Evolutionary conservation across 2,329 filamentous ascomycete genomes (phyloP), one percentile per base, ranked within the genome.

Genomic region (Decorospora gaudefroyi): DNA sequence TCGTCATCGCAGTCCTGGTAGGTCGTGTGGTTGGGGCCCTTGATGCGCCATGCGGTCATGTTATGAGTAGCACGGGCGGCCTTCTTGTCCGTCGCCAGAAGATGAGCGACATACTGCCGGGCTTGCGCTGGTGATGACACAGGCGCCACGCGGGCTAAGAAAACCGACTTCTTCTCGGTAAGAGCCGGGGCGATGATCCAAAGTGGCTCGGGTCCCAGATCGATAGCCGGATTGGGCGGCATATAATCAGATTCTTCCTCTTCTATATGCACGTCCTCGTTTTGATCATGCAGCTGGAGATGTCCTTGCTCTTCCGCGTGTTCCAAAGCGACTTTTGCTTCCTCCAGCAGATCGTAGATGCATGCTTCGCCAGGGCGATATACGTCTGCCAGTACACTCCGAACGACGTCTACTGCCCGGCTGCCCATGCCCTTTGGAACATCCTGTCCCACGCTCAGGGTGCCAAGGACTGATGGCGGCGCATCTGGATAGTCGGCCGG

Each of bases 1-100:
- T 99, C 93, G 62, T 99, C 93, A 61, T 99, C 88, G 65, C 86
- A 96, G 71, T 99, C 93, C 69, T 97, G 91, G 57, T 85, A 90
- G 36, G 78, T 79, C 4, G 76, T 74, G 52, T 72, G 74, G 43
- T 75, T 78, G 4, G 71, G 64, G 0, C 81, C 82, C 19, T 80
- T 82, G 41, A 97, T 91, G 8, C 93, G 82, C 88, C 90, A 97
- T 1, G 92, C 92, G 13, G 87, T 91, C 65, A 99, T 96, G 69
- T 97, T 97, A 70, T 99, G 93, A 48, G 92, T 90, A 4, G 93
- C 93, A 32, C 80, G 76, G n/a, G 90, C 85, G 23, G 90, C 85
- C 57, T 88, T 90, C 72, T 87, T 90, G 71, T 97, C 90, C 6
- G 84, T 87, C 4, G 85, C 80, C 6, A 96, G 78, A 1, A 99